Evolutionary conservation across 352 stramenopile species (phyloP), one percentile per base, ranked within the genome.

Genomic region (Globisporangium perplexum): DNA sequence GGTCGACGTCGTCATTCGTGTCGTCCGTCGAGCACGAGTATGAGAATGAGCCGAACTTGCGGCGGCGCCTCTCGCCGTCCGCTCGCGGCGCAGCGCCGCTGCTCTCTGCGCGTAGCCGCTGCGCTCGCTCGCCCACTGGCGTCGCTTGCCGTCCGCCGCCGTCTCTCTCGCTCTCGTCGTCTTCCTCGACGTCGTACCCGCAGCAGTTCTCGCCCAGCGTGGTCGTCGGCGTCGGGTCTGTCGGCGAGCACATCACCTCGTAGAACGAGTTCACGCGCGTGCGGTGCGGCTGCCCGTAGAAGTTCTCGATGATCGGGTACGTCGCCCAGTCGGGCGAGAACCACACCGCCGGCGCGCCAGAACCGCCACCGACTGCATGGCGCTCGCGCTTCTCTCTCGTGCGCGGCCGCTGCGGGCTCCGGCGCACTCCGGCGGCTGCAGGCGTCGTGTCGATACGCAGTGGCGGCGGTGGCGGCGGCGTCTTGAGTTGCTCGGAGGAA

Each of bases 191-290:
- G 24, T 60, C 58, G 60, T 90, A 87, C 47, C 62, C 67, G 58
- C 69, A 78, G 63, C 71, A 84, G 36, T 57, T 82, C 59, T 82
- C 70, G 11, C 66, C 75, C 31, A 90, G 45, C 24, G 77, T 91
- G 20, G 77, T 86, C 14, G 78, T 89, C 7, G 62, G 62, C 39
- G 62, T 64, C 2, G 65, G 71, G 47, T 76, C 77, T 28, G 66
- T 75, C n/a, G 83, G 83, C 4, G 83, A 94, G 47, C 73, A 79
- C 75, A 94, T 90, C 12, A 90, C 77, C 45, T 94, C 83, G 49
- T 83, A 77, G 54, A 90, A 91, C n/a, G 79, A 91, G 59, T 76
- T 89, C 20, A 70, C 68, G 45, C 81, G 71, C 24, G 66, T 50
- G 30, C 68, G 67, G 10, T 61, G 60, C 18, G 71, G 53, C 38